Conservation (phyloP, 148 eudicot genomes). For the Persicaria tinctoria region DNA sequence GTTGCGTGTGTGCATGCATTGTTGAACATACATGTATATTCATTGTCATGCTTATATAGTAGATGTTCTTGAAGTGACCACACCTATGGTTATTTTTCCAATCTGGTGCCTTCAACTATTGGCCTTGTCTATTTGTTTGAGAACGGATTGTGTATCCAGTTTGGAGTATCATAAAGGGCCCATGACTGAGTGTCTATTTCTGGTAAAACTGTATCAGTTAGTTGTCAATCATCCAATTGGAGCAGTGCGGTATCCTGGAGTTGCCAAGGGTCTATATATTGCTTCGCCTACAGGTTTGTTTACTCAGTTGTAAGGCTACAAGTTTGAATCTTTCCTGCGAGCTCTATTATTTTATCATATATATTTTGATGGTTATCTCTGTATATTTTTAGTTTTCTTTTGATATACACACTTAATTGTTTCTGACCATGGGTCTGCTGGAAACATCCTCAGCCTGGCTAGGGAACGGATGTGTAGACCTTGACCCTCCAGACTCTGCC, state of each 20-base stretch:
- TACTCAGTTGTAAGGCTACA: not conserved
- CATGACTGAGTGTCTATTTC: not conserved
- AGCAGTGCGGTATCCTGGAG: constrained; percentile 68
- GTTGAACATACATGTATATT: not conserved
- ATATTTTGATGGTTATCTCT: too few relatives aligned
- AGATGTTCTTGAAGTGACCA: not conserved
- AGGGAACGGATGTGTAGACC: too few relatives aligned
- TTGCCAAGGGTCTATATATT: constrained; percentile 89
- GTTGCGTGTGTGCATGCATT: not conserved
- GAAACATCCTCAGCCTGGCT: too few relatives aligned
- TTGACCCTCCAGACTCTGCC: too few relatives aligned
- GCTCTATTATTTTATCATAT: too few relatives aligned
- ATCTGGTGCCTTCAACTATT: not conserved
- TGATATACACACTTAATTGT: too few relatives aligned
- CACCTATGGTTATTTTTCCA: not conserved
- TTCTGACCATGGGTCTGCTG: too few relatives aligned
- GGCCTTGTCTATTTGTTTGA: not conserved
- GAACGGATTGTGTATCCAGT: not conserved
- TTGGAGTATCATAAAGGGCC: too few relatives aligned
- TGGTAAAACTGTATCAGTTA: constrained; percentile 32
- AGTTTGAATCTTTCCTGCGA: not conserved
- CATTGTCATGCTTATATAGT: not conserved
- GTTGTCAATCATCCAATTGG: constrained; percentile 80
- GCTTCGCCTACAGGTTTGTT: constrained; percentile 70
- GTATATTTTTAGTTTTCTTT: too few relatives aligned